Percentiles rank a stretch among this genome's conserved stretches.
Conservation (phyloP, 768 basidiomycete genomes). For the Lactifluus echinatus region DNA sequence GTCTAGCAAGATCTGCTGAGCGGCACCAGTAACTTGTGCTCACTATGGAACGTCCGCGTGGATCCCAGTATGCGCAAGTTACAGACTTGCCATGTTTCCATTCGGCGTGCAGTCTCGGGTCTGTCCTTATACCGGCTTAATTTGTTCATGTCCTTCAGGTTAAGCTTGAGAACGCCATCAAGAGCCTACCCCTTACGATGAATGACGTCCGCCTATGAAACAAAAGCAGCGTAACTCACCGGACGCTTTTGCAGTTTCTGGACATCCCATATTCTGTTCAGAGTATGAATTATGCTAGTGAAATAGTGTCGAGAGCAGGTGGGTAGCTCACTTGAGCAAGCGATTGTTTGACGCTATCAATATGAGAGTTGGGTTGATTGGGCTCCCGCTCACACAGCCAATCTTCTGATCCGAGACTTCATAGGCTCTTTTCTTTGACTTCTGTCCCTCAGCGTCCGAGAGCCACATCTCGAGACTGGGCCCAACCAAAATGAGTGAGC, state of each 20-base stretch:
- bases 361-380: constrained; percentile 52
- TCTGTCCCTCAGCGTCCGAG: constrained; percentile 61
- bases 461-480: constrained; percentile 85
- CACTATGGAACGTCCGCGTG: constrained; percentile 66
- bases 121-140: constrained; percentile 47
- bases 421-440: constrained; percentile 49
- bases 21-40: constrained; percentile 84
- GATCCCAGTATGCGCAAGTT: constrained; percentile 82
- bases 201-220: constrained; percentile 23
- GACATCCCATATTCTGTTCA: constrained; percentile 66
- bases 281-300: background rate
- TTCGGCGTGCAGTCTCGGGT: constrained; percentile 47
- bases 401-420: constrained; percentile 65
- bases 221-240: constrained; percentile 20
- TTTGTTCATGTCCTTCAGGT: constrained; percentile 38
- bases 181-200: constrained; percentile 14
- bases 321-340: constrained; percentile 46
- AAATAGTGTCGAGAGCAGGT: background rate
- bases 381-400: constrained; percentile 74
- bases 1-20: too few relatives aligned
- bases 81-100: constrained; percentile 68
- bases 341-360: constrained; percentile 74
- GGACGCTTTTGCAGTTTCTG: constrained; percentile 50
- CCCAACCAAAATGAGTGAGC: too few relatives aligned
- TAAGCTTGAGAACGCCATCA: constrained; percentile 26